Percentiles rank a stretch among this genome's conserved stretches.
Evolutionary conservation across 2,329 filamentous ascomycete genomes (phyloP).

Genomic region (Phoma sp.): DNA sequence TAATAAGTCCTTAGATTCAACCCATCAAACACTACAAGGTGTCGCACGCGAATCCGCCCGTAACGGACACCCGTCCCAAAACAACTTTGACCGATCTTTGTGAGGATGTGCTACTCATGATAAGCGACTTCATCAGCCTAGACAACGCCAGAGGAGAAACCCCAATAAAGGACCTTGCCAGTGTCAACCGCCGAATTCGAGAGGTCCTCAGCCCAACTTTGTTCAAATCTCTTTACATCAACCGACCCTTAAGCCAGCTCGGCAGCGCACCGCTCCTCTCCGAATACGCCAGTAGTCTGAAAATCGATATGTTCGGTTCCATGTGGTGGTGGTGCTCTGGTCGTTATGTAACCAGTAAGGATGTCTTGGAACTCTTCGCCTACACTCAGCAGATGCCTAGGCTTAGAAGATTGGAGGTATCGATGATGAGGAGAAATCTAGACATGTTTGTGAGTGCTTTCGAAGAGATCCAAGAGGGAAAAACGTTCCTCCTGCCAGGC

Average conservation of each 20-base stretch:
- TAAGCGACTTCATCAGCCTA: constrained; percentile 18
- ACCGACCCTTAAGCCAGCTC: constrained; percentile 21
- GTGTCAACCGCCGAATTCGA: constrained; percentile 18
- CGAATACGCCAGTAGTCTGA: constrained; percentile 15
- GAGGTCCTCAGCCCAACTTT: constrained; percentile 14
- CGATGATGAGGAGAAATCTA: constrained; percentile 28
- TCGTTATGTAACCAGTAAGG: constrained; percentile 18
- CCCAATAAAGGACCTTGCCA: constrained; percentile 18
- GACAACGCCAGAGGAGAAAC: background rate
- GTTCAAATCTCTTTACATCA: constrained; percentile 23
- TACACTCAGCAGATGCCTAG: constrained; percentile 10
- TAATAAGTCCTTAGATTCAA: background rate
- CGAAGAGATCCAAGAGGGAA: background rate
- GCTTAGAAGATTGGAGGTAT: constrained; percentile 19
- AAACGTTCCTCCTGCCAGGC: constrained; percentile 9
- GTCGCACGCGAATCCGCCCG: background rate
- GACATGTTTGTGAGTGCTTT: constrained; percentile 23
- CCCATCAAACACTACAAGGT: background rate
- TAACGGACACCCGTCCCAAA: background rate
- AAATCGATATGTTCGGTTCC: constrained; percentile 26
- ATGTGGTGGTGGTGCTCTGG: constrained; percentile 29
- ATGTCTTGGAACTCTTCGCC: constrained; percentile 22
- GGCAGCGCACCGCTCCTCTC: background rate
- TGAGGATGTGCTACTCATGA: constrained; percentile 25
- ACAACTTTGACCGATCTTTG: constrained; percentile 23